Evolutionary conservation across 495 filamentous ascomycete species (phyloP).

Genomic region (Achaetomiella virescens): DNA sequence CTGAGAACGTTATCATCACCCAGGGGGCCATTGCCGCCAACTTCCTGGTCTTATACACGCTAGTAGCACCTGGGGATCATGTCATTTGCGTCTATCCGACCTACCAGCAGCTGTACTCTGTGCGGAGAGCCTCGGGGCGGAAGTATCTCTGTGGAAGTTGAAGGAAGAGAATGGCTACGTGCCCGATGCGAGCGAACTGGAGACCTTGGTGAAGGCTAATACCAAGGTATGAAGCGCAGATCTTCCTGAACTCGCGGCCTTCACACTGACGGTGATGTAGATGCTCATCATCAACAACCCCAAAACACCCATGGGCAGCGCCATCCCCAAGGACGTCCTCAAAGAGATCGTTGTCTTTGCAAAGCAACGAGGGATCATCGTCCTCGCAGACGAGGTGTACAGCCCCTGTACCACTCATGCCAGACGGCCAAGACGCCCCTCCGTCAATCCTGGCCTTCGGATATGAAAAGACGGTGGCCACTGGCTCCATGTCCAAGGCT

Average conservation of each 20-base stretch:
- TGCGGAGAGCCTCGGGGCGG: constrained; percentile 74
- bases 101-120: constrained; percentile 79
- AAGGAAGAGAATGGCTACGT: constrained; percentile 59
- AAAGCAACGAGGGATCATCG: constrained; percentile 51
- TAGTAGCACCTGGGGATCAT: constrained; percentile 76
- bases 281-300: constrained; percentile 62
- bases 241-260: background rate
- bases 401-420: constrained; percentile 70
- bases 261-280: constrained; percentile 8
- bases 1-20: constrained; percentile 68
- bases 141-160: constrained; percentile 75
- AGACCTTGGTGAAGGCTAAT: constrained; percentile 60
- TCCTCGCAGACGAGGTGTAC: constrained; percentile 82
- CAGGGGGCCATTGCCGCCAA: constrained; percentile 82
- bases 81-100: constrained; percentile 86
- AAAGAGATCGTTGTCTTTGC: constrained; percentile 60
- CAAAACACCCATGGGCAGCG: constrained; percentile 79
- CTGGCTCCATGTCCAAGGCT: constrained; percentile 80
- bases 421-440: constrained; percentile 20
- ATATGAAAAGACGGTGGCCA: constrained; percentile 64
- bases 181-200: constrained; percentile 61
- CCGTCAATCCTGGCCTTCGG: constrained; percentile 56
- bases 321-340: constrained; percentile 56
- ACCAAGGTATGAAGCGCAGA: constrained; percentile 49
- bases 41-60: constrained; percentile 66